Evolutionary conservation across 1,284 basidiomycete species (phyloP).

Genomic region (Marasmius oreades): DNA sequence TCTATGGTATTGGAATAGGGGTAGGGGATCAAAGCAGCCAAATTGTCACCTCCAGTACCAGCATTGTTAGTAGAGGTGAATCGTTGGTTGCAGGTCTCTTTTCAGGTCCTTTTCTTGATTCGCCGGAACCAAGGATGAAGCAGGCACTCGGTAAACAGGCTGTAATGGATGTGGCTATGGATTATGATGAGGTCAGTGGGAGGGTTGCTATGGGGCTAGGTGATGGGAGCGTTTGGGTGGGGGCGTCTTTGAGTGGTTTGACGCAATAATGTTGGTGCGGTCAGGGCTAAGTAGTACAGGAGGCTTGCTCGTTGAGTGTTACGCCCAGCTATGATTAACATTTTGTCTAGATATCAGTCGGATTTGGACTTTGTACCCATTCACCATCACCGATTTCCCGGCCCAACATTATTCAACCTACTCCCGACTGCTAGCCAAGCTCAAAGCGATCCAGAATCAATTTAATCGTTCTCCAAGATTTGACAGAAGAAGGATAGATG

Average conservation of each 20-base stretch:
- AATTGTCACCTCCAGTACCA: slow-evolving; percentile 15
- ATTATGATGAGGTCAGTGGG: slow-evolving; percentile 54
- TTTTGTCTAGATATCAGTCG: too few species aligned
- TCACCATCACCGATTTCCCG: too few species aligned
- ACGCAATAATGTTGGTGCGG: too few species aligned
- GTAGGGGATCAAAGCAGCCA: slow-evolving; percentile 2
- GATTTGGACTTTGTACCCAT: too few species aligned
- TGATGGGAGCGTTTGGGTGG: slow-evolving; percentile 41
- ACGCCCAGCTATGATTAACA: too few species aligned
- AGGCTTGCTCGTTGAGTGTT: too few species aligned
- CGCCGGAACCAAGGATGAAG: slow-evolving; percentile 19
- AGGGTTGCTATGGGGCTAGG: slow-evolving; percentile 48
- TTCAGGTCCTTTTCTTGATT: slow-evolving; percentile 37
- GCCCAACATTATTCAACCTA: too few species aligned
- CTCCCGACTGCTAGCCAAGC: too few species aligned
- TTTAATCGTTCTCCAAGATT: too few species aligned
- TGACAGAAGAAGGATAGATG: not conserved
- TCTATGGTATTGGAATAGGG: not conserved
- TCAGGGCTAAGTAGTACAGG: too few species aligned
- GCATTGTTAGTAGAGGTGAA: slow-evolving; percentile 23
- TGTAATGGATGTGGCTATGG: slow-evolving; percentile 45
- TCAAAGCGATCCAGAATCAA: too few species aligned
- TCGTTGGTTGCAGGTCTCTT: slow-evolving; percentile 44
- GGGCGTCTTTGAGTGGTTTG: slow-evolving; percentile 38
- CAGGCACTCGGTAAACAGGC: slow-evolving; percentile 19